Base-by-base conservation (phyloP, 129 eudicot genomes). In the Tagetes patula region DNA sequence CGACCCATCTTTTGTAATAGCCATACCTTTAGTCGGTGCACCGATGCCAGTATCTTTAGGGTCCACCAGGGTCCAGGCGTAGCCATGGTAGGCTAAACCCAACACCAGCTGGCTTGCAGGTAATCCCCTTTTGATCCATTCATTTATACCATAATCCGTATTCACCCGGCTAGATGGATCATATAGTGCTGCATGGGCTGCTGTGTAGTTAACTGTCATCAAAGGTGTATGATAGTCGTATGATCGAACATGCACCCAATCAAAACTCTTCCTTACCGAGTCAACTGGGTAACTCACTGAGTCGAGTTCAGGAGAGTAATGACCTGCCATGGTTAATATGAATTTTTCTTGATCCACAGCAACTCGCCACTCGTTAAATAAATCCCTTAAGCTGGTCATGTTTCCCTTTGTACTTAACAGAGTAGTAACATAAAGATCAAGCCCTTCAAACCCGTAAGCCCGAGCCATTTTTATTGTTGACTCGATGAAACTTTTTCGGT, bases 191-290 rank as follows among this genome's bases (percentile, higher is more conserved):
- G 87, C 48, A 13, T 71, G 91, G 34, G 85, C 60, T 5, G 47
- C 73, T 0, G 95, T 88, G 65, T 52, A 40, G 4, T 67, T 34
- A 0, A 38, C 38, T 0, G 40, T 31, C 59, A 75, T 55, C 27
- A 20, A 20, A 6, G 73, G 64, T 0, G 89, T 88, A 10, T 33
- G 86, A 48, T 77, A 87, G 69, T 85, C 96, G 48, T 84, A 89
- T 4, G 92, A 86, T 82, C 86, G 81, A 7, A 87, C 62, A 38
- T 84, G 82, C 43, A 89, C 82, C 88, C 89, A 89, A 27, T 89
- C 96, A 12, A 89, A 67, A 65, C 36, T 84, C 4, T 50, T 68
- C 8, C 78, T 1, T 59, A 86, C 63, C 12, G 82, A 54, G 64
- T 77, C 77, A 5, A 60, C 58, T 0, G 96, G 89, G 73, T 83